Evolutionary conservation across 2,329 filamentous ascomycete genomes (phyloP).

Genomic region (Fusarium kyushuense): DNA sequence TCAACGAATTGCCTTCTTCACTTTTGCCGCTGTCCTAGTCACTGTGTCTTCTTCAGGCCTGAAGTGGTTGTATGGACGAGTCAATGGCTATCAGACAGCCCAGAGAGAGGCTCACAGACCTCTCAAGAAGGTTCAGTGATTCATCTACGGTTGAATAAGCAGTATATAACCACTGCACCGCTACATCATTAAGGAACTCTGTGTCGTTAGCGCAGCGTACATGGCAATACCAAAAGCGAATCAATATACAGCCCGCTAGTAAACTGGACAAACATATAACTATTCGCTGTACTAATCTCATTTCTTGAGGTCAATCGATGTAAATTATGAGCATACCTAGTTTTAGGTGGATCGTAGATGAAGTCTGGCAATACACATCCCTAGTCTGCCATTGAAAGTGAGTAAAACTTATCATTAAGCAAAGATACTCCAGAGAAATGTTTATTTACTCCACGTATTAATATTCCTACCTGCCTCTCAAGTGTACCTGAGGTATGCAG

Average conservation of each 20-base stretch:
- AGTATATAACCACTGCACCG: neutral
- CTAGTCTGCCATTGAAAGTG: neutral
- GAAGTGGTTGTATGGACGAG: slow-evolving; percentile 75
- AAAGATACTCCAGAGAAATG: too few relatives aligned
- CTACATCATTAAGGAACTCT: too few relatives aligned
- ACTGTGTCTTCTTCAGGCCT: slow-evolving; percentile 75
- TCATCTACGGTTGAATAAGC: neutral
- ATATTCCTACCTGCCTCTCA: too few relatives aligned
- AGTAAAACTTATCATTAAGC: neutral
- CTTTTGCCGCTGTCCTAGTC: slow-evolving; percentile 76
- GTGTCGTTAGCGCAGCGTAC: neutral
- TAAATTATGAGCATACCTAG: neutral
- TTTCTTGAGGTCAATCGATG: neutral
- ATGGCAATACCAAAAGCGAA: neutral
- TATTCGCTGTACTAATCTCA: neutral
- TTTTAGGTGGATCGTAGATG: neutral
- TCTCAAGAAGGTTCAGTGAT: slow-evolving; percentile 50
- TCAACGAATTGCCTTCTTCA: slow-evolving; percentile 77
- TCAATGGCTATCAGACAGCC: slow-evolving; percentile 69
- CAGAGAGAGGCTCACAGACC: slow-evolving; percentile 48
- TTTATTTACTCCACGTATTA: too few relatives aligned
- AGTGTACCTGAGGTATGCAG: neutral
- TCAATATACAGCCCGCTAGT: neutral
- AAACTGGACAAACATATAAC: neutral
- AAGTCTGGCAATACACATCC: too few relatives aligned